A percentile compares a stretch with the other conserved stretches of the same genome.
Evolutionary conservation across 306 rosid genomes (phyloP).

Genomic region (Lathyrus sativus): DNA sequence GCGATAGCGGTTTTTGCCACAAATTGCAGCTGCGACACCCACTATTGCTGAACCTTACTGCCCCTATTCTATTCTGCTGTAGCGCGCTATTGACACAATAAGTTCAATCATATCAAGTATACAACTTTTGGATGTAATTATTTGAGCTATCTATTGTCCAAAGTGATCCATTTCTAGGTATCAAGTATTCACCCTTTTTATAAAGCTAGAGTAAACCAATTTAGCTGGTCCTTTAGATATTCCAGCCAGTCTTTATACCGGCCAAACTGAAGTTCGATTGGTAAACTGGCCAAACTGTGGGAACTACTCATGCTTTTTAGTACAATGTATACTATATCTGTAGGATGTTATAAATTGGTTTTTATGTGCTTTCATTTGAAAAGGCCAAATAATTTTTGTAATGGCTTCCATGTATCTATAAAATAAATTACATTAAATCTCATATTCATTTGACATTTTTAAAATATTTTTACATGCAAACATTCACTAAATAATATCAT

Average conservation of each 20-base stretch:
- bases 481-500: not conserved
- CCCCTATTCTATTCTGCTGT: no score
- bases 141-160: slow-evolving; percentile 4
- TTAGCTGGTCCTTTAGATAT: not conserved
- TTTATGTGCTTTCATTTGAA: not conserved
- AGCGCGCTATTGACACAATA: no score
- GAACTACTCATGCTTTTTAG: not conserved
- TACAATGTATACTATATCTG: no score
- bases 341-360: not conserved
- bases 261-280: not conserved
- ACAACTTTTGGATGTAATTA: no score
- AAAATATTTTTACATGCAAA: not conserved
- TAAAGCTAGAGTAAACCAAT: not conserved
- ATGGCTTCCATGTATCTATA: not conserved
- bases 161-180: not conserved
- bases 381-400: not conserved
- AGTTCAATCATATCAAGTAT: not conserved
- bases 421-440: not conserved
- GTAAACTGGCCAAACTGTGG: not conserved
- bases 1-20: no score
- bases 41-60: no score
- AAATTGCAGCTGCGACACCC: no score
- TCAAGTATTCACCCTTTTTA: not conserved
- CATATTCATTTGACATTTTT: not conserved
- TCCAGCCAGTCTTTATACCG: not conserved